Evolutionary conservation across 768 basidiomycete species (phyloP).

Genomic region (Trametes cingulata): DNA sequence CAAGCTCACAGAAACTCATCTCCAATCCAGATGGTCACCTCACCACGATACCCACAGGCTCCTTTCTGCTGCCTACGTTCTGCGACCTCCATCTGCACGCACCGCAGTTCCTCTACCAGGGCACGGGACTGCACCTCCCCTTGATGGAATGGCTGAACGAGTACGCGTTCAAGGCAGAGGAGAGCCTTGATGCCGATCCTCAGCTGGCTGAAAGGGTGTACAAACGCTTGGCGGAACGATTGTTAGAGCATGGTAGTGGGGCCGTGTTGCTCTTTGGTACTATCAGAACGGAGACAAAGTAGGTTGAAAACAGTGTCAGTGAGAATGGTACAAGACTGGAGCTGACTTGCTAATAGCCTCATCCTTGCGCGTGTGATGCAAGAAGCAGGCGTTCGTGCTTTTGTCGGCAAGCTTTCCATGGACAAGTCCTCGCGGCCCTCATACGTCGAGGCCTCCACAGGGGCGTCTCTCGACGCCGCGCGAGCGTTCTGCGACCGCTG

Average conservation of each 20-base stretch:
- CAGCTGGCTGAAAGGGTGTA: slow-evolving; percentile 69
- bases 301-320: too few relatives aligned
- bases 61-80: slow-evolving; percentile 77
- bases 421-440: slow-evolving; percentile 71
- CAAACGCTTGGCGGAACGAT: slow-evolving; percentile 58
- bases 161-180: slow-evolving; percentile 84
- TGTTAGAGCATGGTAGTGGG: slow-evolving; percentile 76
- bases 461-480: slow-evolving; percentile 51
- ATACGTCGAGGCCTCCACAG: slow-evolving; percentile 64
- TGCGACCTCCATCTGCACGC: slow-evolving; percentile 86
- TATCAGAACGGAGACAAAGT: slow-evolving; percentile 83
- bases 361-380: slow-evolving; percentile 80
- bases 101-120: slow-evolving; percentile 87
- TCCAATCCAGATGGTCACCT: slow-evolving; percentile 19
- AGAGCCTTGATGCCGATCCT: slow-evolving; percentile 63
- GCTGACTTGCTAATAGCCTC: too few relatives aligned
- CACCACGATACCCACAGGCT: slow-evolving; percentile 46
- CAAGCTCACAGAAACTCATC: slow-evolving; percentile 39
- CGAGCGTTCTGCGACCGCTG: slow-evolving; percentile 59
- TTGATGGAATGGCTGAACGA: slow-evolving; percentile 82
- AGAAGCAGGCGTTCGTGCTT: slow-evolving; percentile 68
- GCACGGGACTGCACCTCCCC: slow-evolving; percentile 82
- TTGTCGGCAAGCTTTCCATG: slow-evolving; percentile 92
- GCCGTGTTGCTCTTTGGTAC: slow-evolving; percentile 82
- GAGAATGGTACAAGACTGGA: too few relatives aligned